Evolutionary conservation across 2,329 filamentous ascomycete genomes (phyloP), one percentile per base, ranked within the genome.

Genomic region (Neospermospora avenae): DNA sequence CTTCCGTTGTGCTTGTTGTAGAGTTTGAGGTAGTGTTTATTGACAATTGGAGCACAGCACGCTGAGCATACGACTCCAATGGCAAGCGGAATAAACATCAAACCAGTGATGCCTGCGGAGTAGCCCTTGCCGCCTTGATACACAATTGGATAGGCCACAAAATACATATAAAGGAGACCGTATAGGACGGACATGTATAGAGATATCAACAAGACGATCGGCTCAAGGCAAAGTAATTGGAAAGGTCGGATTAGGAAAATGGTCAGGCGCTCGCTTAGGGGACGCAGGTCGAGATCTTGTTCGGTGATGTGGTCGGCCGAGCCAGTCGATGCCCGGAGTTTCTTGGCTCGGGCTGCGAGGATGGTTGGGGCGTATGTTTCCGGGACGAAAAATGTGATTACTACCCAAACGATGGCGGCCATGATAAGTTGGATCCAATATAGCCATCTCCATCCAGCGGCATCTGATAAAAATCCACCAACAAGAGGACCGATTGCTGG

Each of bases 351-450:
- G 31, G 76, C 77, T 55, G 84, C 82, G 16, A 97, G 83, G 54
- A 96, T 85, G 0, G 85, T 89, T 0, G 92, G 91, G 0, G 91
- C 87, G 72, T 95, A 96, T 0, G 92, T 96, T 74, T 96, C 92
- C 1, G 91, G 90, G 0, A 96, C 87, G n/a, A 90, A 95, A 75
- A 96, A 93, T 31, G 87, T 88, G 74, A 95, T 92, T 62, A 93
- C 72, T 18, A 88, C 62, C 84, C 88, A 95, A 67, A 88, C 83
- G 52, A 87, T 71, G 14, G 80, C 85, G 25, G 88, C 79, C 13
- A 95, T 72, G 69, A 96, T 96, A 11, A 95, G 78, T 70, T 93
- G 90, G 67, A 96, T 84, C 88, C 89, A 93, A 77, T 95, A 95
- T 0, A 95, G 78, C 89, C 90, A 95, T 65, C 90, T 78, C 91